phyloP scores from a whole-genome alignment of 805 yeast genomes.

The Zygosaccharomyces bisporus region DNA sequence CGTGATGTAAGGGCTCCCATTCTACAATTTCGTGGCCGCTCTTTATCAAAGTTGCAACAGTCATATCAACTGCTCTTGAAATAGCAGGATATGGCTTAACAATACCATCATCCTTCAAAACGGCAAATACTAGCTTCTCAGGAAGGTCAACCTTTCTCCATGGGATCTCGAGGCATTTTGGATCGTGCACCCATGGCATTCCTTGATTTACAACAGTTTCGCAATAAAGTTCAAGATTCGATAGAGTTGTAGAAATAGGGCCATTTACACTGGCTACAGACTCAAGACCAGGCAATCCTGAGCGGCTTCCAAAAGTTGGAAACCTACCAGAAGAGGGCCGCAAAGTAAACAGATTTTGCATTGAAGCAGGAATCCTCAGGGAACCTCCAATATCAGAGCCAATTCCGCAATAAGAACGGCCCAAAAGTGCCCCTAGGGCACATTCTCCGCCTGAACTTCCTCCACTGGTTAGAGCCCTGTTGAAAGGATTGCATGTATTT shows the following conservation, averaged over 20 bases:
- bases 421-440: constrained; percentile 55
- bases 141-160: constrained; percentile 36
- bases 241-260: constrained; percentile 60
- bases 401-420: constrained; percentile 54
- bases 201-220: constrained; percentile 56
- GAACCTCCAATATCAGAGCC: constrained; percentile 75
- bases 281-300: constrained; percentile 60
- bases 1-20: constrained; percentile 43
- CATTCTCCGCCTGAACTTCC: constrained; percentile 72
- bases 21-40: constrained; percentile 52
- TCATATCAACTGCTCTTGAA: constrained; percentile 44
- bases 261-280: constrained; percentile 63
- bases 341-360: constrained; percentile 54
- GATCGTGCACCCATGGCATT: constrained; percentile 55
- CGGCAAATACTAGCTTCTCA: constrained; percentile 52
- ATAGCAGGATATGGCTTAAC: constrained; percentile 68
- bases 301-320: constrained; percentile 40
- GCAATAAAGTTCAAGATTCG: constrained; percentile 68
- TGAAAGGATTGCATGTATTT: constrained; percentile 53
- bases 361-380: constrained; percentile 64
- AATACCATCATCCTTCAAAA: constrained; percentile 59
- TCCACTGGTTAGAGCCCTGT: constrained; percentile 55
- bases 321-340: constrained; percentile 59
- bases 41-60: constrained; percentile 31
- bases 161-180: constrained; percentile 34